These are phyloP conservation scores for Hypoxylon fragiforme DNA, from an alignment of 495 filamentous ascomycete genomes.

Conservation along the genomic window DNA sequence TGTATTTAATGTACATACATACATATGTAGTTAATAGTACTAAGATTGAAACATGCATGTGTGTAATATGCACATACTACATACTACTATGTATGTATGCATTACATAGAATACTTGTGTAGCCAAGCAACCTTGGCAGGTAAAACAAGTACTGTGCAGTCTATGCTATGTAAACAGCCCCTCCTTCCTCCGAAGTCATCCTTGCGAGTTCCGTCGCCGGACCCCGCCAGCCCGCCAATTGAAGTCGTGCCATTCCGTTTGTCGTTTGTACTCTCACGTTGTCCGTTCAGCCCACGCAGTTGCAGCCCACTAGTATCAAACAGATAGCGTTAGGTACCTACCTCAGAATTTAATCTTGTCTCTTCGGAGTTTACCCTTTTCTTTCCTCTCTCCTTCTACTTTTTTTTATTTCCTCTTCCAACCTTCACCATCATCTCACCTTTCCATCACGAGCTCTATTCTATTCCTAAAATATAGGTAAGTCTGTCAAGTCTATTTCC, in stretches of 20 bases:
- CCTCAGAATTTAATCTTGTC: constrained; percentile 16
- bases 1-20: neutral
- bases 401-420: neutral
- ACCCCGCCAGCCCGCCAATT: constrained; percentile 28
- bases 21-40: neutral
- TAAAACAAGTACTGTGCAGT: too few relatives aligned
- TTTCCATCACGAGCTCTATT: neutral
- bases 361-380: constrained; percentile 14
- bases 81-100: too few relatives aligned
- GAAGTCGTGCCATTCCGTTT: constrained; percentile 31
- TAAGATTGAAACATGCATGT: too few relatives aligned
- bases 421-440: constrained; percentile 13
- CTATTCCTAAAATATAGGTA: constrained; percentile 18
- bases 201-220: constrained; percentile 31
- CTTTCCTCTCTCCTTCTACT: neutral
- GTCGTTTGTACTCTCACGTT: constrained; percentile 33
- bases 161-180: too few relatives aligned
- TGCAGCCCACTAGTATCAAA: constrained; percentile 23
- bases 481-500: constrained; percentile 20
- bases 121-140: too few relatives aligned
- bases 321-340: constrained; percentile 8
- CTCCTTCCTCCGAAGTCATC: neutral
- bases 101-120: too few relatives aligned
- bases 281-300: constrained; percentile 25
- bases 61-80: too few relatives aligned